phyloP scores from a whole-genome alignment of 352 stramenopile species.

The Hyaloperonospora brassicae region DNA sequence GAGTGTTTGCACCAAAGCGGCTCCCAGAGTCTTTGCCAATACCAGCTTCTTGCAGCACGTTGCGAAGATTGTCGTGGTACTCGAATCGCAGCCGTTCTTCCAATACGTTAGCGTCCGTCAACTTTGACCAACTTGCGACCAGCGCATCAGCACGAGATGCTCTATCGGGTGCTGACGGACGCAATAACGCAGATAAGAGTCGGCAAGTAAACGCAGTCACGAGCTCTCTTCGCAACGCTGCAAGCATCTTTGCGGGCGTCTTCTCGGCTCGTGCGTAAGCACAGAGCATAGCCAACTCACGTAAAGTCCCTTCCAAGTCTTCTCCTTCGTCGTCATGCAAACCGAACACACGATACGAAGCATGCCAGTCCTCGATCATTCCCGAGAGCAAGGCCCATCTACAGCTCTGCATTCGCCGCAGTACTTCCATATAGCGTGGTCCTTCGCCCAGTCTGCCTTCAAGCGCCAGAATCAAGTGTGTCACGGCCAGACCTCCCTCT shows the following conservation, averaged over 20 bases:
- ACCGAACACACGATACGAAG: conserved; percentile 12
- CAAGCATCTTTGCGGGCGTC: conserved; percentile 28
- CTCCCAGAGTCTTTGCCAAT: conserved; percentile 16
- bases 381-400: conserved; percentile 18
- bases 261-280: conserved; percentile 31
- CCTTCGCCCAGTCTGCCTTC: conserved; percentile 44
- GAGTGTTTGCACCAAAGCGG: conserved; percentile 11
- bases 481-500: conserved; percentile 19
- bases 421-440: conserved; percentile 25
- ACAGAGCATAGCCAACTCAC: conserved; percentile 41
- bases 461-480: conserved; percentile 45
- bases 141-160: conserved; percentile 11
- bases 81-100: conserved; percentile 39
- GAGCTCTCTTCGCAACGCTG: conserved; percentile 44
- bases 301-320: conserved; percentile 19
- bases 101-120: conserved; percentile 24
- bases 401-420: conserved; percentile 27
- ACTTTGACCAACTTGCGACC: conserved; percentile 21
- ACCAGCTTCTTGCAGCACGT: conserved; percentile 34
- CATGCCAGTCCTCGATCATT: conserved; percentile 46
- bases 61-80: conserved; percentile 47
- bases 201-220: conserved; percentile 29
- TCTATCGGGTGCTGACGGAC: conserved; percentile 5
- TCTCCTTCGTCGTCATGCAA: conserved; percentile 7
- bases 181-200: conserved; percentile 38